These are phyloP conservation scores for Alternaria postmessia DNA, from an alignment of 2,329 filamentous ascomycete genomes.

Conservation along the genomic window DNA sequence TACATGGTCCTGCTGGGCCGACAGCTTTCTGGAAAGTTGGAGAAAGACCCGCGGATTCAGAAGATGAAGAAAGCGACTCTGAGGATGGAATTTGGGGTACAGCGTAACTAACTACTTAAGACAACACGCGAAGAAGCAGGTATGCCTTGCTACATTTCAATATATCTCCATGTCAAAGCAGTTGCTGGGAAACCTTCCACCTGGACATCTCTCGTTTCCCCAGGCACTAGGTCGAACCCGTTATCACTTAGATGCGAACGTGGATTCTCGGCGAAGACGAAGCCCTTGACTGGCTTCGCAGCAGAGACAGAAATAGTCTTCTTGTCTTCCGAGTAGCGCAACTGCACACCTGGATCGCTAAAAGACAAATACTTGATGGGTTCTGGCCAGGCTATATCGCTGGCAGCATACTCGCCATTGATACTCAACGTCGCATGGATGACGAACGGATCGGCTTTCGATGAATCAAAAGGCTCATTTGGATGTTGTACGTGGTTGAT, in stretches of 20 bases:
- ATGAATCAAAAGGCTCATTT: slow-evolving; percentile 53
- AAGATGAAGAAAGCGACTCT: slow-evolving; percentile 17
- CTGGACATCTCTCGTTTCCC: slow-evolving; percentile 23
- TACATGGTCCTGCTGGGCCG: slow-evolving; percentile 74
- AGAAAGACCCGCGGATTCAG: slow-evolving; percentile 48
- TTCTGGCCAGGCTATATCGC: slow-evolving; percentile 67
- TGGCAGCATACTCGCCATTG: slow-evolving; percentile 56
- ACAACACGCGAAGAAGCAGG: not conserved
- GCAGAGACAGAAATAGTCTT: slow-evolving; percentile 55
- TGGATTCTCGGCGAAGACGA: slow-evolving; percentile 56
- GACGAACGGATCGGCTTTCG: slow-evolving; percentile 61
- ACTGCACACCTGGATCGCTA: slow-evolving; percentile 56
- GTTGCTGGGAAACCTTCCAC: slow-evolving; percentile 18
- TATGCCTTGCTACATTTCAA: slow-evolving; percentile 22
- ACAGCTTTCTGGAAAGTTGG: slow-evolving; percentile 80
- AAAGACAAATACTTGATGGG: slow-evolving; percentile 67
- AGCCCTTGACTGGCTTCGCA: slow-evolving; percentile 63
- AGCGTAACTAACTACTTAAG: not conserved
- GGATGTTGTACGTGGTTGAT: not conserved
- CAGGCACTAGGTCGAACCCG: slow-evolving; percentile 39
- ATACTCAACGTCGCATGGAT: slow-evolving; percentile 61
- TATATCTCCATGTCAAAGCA: slow-evolving; percentile 30
- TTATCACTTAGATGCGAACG: slow-evolving; percentile 36
- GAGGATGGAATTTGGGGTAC: not conserved
- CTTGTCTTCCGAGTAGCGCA: slow-evolving; percentile 41